phyloP scores from a whole-genome alignment of 768 basidiomycete species.

The Xanthoconium purpureum region DNA sequence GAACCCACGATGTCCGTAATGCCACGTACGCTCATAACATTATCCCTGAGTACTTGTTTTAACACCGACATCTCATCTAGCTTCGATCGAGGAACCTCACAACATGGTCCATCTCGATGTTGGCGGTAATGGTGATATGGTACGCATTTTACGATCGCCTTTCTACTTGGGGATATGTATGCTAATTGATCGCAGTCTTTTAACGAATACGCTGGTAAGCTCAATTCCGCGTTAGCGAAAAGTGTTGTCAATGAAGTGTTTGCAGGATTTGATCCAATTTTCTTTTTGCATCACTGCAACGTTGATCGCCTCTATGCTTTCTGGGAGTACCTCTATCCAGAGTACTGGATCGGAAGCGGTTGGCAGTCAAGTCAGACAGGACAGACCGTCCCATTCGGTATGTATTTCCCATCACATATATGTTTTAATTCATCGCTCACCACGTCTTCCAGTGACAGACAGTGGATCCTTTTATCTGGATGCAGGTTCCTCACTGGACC shows the following conservation, averaged over 20 bases:
- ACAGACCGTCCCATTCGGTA: conserved; percentile 4
- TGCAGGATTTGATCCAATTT: conserved; percentile 18
- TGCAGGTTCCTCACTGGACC: neutral
- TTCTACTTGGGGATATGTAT: neutral
- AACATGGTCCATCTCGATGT: conserved; percentile 18
- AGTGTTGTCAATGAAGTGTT: neutral
- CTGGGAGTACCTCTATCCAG: conserved; percentile 21
- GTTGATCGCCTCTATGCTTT: conserved; percentile 20
- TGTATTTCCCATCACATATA: neutral
- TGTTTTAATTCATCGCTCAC: neutral
- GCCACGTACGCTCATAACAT: neutral
- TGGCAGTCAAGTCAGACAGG: conserved; percentile 9
- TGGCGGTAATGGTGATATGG: conserved; percentile 19
- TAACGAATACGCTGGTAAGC: conserved; percentile 20
- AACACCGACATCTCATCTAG: conserved; percentile 2
- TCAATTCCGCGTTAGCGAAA: neutral
- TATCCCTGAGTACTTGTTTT: neutral
- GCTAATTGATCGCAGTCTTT: conserved; percentile 2
- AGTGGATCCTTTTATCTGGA: conserved; percentile 2
- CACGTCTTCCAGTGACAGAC: neutral
- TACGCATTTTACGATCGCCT: neutral
- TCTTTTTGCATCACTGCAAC: conserved; percentile 19
- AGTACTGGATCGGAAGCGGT: conserved; percentile 14
- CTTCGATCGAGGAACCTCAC: conserved; percentile 19
- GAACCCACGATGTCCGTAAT: neutral